phyloP scores from a whole-genome alignment of 805 yeast species.

The Alloascoidea africana region DNA sequence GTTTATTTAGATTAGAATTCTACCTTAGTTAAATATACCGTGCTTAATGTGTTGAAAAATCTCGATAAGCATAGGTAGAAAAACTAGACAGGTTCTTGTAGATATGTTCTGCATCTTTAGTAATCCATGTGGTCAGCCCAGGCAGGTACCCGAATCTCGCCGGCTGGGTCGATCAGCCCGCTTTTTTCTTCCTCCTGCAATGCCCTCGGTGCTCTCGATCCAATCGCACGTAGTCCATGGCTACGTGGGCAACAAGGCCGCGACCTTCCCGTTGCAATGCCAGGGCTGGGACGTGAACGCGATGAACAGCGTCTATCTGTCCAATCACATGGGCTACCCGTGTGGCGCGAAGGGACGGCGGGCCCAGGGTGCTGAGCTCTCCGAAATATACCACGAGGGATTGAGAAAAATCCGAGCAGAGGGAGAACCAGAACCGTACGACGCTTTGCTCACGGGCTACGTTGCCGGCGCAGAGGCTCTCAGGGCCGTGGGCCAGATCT shows the following conservation, averaged over 20 bases:
- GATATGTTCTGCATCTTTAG: too few relatives aligned
- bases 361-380: conserved; percentile 28
- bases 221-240: conserved; percentile 95
- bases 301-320: conserved; percentile 74
- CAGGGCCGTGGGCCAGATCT: conserved; percentile 28
- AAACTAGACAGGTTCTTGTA: too few relatives aligned
- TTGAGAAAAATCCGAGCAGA: conserved; percentile 29
- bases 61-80: too few relatives aligned
- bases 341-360: conserved; percentile 46
- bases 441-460: conserved; percentile 69
- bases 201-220: conserved; percentile 39
- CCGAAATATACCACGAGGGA: conserved; percentile 39
- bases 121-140: too few relatives aligned
- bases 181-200: too few relatives aligned
- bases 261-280: conserved; percentile 77
- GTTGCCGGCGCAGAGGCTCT: conserved; percentile 48
- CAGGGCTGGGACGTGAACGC: conserved; percentile 90
- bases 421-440: too few relatives aligned
- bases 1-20: too few relatives aligned
- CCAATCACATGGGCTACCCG: conserved; percentile 92
- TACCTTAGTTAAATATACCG: too few relatives aligned
- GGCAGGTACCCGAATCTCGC: too few relatives aligned
- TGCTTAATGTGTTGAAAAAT: too few relatives aligned
- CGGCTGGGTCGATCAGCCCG: too few relatives aligned
- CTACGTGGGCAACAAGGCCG: conserved; percentile 85